A percentile compares a stretch with the other conserved stretches of the same genome.
Evolutionary conservation across 345 rosid species (phyloP).

Genomic region (Punica granatum): DNA sequence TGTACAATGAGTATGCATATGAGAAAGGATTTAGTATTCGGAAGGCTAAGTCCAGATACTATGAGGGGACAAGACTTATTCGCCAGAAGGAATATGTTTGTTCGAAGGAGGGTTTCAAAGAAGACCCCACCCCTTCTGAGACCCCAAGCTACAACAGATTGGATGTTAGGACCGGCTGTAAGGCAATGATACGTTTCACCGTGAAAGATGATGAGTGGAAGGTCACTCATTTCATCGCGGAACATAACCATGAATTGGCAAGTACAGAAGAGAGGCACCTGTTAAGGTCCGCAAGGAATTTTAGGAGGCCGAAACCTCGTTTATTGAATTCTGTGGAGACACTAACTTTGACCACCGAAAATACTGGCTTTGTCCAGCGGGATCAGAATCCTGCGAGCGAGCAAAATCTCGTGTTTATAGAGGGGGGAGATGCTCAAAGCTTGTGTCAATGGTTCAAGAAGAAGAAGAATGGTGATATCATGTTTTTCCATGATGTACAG

Average conservation of each 20-base stretch:
- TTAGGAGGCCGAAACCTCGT: background rate
- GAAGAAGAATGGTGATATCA: slow-evolving; percentile 1
- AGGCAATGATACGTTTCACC: slow-evolving; percentile 11
- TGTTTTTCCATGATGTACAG: slow-evolving; percentile 1
- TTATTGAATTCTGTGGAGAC: background rate
- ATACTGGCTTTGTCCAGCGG: slow-evolving; percentile 10
- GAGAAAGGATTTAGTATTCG: slow-evolving; percentile 19
- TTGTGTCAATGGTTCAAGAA: slow-evolving; percentile 1
- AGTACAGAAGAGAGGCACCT: slow-evolving; percentile 9
- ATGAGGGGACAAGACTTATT: background rate
- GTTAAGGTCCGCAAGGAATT: slow-evolving; percentile 10
- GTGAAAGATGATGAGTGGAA: slow-evolving; percentile 12
- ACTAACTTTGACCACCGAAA: background rate
- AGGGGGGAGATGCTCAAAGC: slow-evolving; percentile 8
- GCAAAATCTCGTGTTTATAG: slow-evolving; percentile 8
- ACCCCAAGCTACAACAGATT: slow-evolving; percentile 8
- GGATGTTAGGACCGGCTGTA: slow-evolving; percentile 17
- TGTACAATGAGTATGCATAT: slow-evolving; percentile 14
- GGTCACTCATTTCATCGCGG: slow-evolving; percentile 10
- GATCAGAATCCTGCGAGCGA: slow-evolving; percentile 1
- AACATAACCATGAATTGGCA: slow-evolving; percentile 17
- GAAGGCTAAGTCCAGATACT: slow-evolving; percentile 10
- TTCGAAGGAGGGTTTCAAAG: slow-evolving; percentile 15
- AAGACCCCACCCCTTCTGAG: background rate
- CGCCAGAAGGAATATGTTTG: slow-evolving; percentile 13